These are phyloP conservation scores for Uromyces viciae-fabae DNA, from an alignment of 1,284 basidiomycete genomes.

Conservation along the genomic window DNA sequence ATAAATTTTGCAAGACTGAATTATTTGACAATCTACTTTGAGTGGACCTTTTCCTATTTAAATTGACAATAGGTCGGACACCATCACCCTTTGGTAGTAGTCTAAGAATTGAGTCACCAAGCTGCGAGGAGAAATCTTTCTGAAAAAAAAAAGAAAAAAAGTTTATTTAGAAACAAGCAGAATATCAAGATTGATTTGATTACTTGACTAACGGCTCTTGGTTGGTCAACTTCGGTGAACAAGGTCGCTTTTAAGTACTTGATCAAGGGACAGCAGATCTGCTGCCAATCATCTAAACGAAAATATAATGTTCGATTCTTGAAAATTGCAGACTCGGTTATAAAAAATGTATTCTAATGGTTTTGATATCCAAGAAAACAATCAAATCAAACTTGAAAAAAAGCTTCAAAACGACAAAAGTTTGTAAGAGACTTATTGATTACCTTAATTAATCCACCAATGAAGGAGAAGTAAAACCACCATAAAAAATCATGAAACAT, in stretches of 20 bases:
- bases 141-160: conserved; percentile 47
- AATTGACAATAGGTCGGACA: conserved; percentile 89
- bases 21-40: conserved; percentile 67
- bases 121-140: conserved; percentile 54
- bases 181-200: conserved; percentile 51
- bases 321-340: conserved; percentile 84
- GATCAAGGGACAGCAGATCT: conserved; percentile 73
- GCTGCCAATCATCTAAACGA: conserved; percentile 88
- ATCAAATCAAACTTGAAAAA: background rate
- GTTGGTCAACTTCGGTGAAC: conserved; percentile 61
- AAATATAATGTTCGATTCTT: conserved; percentile 87
- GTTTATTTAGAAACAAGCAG: conserved; percentile 51
- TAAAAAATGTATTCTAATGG: conserved; percentile 80
- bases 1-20: conserved; percentile 73
- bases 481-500: conserved; percentile 78
- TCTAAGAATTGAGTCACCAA: conserved; percentile 80
- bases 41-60: conserved; percentile 64
- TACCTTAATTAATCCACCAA: conserved; percentile 76
- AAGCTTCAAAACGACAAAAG: background rate
- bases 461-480: conserved; percentile 86
- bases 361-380: conserved; percentile 1
- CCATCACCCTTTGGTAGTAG: conserved; percentile 90
- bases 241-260: conserved; percentile 69
- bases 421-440: conserved; percentile 43
- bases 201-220: conserved; percentile 50